Percentiles rank a stretch among this genome's conserved stretches.
Evolutionary conservation across 331 rosid species (phyloP).

Genomic region (Telfairia occidentalis): DNA sequence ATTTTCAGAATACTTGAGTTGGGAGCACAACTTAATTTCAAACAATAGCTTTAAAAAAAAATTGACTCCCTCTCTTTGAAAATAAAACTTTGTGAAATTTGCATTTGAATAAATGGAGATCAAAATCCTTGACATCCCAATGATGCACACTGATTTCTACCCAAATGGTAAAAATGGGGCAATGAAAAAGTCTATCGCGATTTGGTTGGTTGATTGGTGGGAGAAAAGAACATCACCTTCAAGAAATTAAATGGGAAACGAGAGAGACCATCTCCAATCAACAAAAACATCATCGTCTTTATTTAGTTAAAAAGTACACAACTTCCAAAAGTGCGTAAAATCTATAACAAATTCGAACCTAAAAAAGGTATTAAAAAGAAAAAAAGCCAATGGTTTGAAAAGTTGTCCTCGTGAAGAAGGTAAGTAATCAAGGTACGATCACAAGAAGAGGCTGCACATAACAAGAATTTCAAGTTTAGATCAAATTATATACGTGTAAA

Average conservation of each 20-base stretch:
- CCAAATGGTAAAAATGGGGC: no score
- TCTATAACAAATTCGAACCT: conserved; percentile 2
- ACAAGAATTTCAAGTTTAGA: conserved; percentile 17
- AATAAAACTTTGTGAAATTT: not conserved
- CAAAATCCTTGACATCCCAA: no score
- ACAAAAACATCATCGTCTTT: not conserved
- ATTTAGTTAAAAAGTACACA: not conserved
- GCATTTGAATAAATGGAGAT: not conserved
- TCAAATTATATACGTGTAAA: not conserved
- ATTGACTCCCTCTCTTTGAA: no score
- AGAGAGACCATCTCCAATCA: not conserved
- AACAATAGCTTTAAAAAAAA: no score
- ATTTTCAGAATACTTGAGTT: no score
- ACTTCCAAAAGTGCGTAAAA: not conserved
- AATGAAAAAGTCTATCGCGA: not conserved
- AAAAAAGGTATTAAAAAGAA: not conserved
- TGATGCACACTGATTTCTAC: no score
- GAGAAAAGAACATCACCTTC: not conserved
- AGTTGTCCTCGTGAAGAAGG: not conserved
- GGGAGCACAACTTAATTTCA: no score
- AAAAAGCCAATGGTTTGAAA: not conserved
- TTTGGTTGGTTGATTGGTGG: no score
- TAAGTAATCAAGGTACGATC: conserved; percentile 51
- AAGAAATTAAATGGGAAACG: not conserved
- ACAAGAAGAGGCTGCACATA: conserved; percentile 72